Conservation (phyloP, 2,329 filamentous ascomycete species). For the Ambrosiella cleistominuta region DNA sequence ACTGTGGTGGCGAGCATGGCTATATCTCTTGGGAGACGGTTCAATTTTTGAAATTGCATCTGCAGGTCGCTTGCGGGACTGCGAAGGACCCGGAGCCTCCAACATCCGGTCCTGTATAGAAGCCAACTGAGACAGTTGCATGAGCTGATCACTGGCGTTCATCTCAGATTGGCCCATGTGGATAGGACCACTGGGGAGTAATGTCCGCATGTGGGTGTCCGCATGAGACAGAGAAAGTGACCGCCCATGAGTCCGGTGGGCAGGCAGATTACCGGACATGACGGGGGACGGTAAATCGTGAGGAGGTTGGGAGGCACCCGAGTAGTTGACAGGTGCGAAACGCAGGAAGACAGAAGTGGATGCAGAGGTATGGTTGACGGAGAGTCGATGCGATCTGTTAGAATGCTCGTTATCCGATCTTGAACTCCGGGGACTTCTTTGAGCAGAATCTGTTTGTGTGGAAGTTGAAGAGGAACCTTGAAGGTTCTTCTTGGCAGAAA, state of each 20-base stretch:
- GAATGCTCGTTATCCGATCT: not conserved
- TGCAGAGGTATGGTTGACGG: not conserved
- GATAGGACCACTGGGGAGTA: not conserved
- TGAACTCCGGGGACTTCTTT: not conserved
- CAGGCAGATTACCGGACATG: not conserved
- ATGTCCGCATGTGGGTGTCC: slow-evolving; percentile 12
- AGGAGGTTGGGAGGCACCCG: not conserved
- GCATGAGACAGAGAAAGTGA: not conserved
- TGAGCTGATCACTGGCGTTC: slow-evolving; percentile 17
- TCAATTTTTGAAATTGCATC: slow-evolving; percentile 44
- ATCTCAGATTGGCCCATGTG: slow-evolving; percentile 30
- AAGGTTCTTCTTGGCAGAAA: not conserved
- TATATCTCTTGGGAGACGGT: slow-evolving; percentile 16
- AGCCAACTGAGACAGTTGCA: slow-evolving; percentile 34
- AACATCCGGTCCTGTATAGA: slow-evolving; percentile 28
- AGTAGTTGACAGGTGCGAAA: slow-evolving; percentile 5
- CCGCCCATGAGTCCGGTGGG: not conserved
- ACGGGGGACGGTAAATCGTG: not conserved
- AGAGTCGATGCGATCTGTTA: slow-evolving; percentile 5
- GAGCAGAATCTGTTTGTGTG: not conserved
- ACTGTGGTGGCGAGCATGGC: slow-evolving; percentile 52
- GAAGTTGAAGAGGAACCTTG: not conserved
- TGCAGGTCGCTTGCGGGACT: slow-evolving; percentile 46
- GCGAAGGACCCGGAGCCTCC: slow-evolving; percentile 17
- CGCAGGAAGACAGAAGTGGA: not conserved